Base-by-base conservation (phyloP, 768 basidiomycete species). In the Pleurotus platypus region DNA sequence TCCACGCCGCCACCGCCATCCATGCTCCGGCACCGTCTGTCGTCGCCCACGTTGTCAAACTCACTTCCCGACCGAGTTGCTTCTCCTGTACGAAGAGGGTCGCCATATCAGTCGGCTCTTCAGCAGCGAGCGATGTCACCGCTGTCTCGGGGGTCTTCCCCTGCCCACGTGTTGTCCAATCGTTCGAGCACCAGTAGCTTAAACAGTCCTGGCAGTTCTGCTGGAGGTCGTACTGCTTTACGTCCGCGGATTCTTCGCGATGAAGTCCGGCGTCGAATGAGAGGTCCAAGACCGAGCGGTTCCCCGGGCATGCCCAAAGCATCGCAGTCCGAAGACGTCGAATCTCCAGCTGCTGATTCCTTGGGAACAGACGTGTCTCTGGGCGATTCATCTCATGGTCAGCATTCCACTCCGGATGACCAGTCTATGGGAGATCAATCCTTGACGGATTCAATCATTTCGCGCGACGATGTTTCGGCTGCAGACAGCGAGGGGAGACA, bases 181-280 rank as follows among this genome's bases (percentile, higher is more conserved):
- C 35, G 38, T n/a, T 53, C 51, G 15, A 53, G 51, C 18, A 18
- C 51, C 5, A 24, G 9, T 27, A 46, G 51, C 30, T 18, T 48
- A 8, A 26, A 26, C 22, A 61, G 62, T 49, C 27, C 27, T 46
- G 56, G 58, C 16, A 66, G 67, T 50, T 49, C 59, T 40, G 62
- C 59, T 35, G 62, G 67, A 61, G 75, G 11, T 16, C 49, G 22
- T 11, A 15, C 13, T 18, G 7, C 51, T 12, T 9, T 15, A 16
- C 16, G n/a, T 24, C 51, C 73, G 22, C 73, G 81, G 45, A 83
- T 86, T 57, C 83, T 72, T 53, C 76, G 77, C 26, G 82, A 82
- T 54, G 79, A 80, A 48, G 76, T 87, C 16, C 77, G 80, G 58
- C 70, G 77, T 53, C 74, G 80, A 37, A 64, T 85, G 50, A 61